Base-by-base conservation (phyloP, 2,329 filamentous ascomycete genomes). In the Pseudogymnoascus sp. region DNA sequence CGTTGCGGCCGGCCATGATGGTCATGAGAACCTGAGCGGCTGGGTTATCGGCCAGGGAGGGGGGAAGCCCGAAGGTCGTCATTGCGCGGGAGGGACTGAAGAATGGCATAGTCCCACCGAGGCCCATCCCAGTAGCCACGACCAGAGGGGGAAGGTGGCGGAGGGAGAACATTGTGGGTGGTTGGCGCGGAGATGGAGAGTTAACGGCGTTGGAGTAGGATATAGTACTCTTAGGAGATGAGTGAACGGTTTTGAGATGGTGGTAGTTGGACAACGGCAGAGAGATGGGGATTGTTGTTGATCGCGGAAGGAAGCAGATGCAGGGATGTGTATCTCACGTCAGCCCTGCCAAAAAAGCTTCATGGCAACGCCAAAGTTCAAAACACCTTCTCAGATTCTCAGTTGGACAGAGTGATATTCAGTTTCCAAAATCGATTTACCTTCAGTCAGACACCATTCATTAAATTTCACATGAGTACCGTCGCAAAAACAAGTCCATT, bases 41-140 rank as follows among this genome's bases (percentile, higher is more conserved):
- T 28, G 59, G 38, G 5, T 63, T 63, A n/a, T 64, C 40, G 62
- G 59, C 60, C 25, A 66, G 37, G 16, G 60, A 46, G 34, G 44
- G 34, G 7, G 64, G 64, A 4, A 66, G 60, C n/a, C 65, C 65
- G 56, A 66, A 66, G n/a, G 61, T 64, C 37, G 6, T 42, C 61
- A 66, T 63, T 63, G 65, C 65, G 25, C 60, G 61, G 18, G 63
- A 38, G n/a, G 65, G 46, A 10, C 7, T 31, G 7, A 31, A 31
- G 14, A 53, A 53, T 8, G 46, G 46, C 46, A 7, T 10, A 2
- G 46, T 53, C 2, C 46, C 46, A 3, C 46, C 46, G n/a, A 53
- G n/a, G 6, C 23, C 46, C 46, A 53, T 53, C 2, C 46, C 46
- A 10, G 46, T 53, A 31, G 46, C 46, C 3, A 53, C 23, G 1